Conservation (phyloP, 1,284 basidiomycete genomes). For the Trametes versicolor region DNA sequence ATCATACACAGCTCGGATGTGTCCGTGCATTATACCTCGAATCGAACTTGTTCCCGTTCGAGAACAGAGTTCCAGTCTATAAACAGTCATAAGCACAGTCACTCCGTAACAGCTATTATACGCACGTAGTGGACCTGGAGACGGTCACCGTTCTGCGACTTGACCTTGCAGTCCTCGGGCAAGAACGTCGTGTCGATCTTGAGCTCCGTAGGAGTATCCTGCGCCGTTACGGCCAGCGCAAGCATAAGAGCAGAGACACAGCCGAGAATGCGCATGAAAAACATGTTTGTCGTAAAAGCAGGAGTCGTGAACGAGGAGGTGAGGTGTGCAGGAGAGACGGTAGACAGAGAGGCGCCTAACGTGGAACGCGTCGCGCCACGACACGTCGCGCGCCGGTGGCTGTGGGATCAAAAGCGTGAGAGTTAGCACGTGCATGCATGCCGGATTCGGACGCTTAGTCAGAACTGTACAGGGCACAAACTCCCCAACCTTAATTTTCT, state of each 20-base stretch:
- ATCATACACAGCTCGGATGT: neutral
- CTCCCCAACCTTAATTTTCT: slow-evolving; percentile 48
- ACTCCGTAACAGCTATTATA: neutral
- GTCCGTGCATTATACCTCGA: slow-evolving; percentile 62
- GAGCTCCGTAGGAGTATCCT: slow-evolving; percentile 62
- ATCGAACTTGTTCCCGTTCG: slow-evolving; percentile 85
- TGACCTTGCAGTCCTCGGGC: slow-evolving; percentile 67
- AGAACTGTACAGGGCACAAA: slow-evolving; percentile 49
- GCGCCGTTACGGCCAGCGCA: slow-evolving; percentile 47
- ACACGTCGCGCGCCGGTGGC: slow-evolving; percentile 28
- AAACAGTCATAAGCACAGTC: neutral
- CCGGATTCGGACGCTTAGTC: slow-evolving; percentile 44
- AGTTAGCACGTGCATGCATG: slow-evolving; percentile 23
- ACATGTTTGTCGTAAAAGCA: slow-evolving; percentile 31
- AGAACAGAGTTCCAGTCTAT: slow-evolving; percentile 78
- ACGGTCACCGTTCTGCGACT: slow-evolving; percentile 70
- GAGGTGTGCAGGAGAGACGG: neutral
- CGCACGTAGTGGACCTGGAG: slow-evolving; percentile 82
- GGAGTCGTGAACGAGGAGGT: neutral
- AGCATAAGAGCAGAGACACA: slow-evolving; percentile 51
- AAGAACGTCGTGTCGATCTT: slow-evolving; percentile 66
- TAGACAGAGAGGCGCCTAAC: neutral
- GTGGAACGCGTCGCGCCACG: slow-evolving; percentile 19
- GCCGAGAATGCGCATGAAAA: slow-evolving; percentile 31
- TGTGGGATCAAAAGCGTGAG: slow-evolving; percentile 32